Conservation (phyloP, 2,329 filamentous ascomycete species). For the Ceratocystis ficicola region DNA sequence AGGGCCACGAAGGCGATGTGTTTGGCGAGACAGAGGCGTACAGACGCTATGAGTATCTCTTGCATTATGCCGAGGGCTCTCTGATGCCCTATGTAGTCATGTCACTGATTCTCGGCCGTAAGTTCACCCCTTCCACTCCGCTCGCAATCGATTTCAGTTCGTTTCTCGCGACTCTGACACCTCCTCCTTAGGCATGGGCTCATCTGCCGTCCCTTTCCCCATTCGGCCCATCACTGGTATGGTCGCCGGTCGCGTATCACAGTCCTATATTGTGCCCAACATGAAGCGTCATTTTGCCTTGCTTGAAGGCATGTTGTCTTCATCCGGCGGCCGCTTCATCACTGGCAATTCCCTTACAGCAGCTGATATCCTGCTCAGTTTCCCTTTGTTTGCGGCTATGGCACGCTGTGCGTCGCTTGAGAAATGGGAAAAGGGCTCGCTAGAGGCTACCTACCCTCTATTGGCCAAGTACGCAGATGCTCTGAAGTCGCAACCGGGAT, state of each 20-base stretch:
- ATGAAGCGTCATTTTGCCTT: conserved; percentile 37
- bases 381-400: conserved; percentile 37
- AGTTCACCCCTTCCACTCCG: conserved; percentile 24
- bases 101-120: conserved; percentile 45
- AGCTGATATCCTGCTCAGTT: conserved; percentile 44
- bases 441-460: conserved; percentile 18
- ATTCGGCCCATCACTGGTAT: conserved; percentile 40
- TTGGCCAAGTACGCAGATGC: conserved; percentile 14
- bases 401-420: conserved; percentile 15
- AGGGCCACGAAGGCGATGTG: conserved; percentile 44
- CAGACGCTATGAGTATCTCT: conserved; percentile 51
- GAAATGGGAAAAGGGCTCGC: conserved; percentile 18
- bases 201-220: conserved; percentile 39
- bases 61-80: conserved; percentile 79
- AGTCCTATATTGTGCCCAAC: conserved; percentile 37
- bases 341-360: conserved; percentile 40
- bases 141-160: no score
- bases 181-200: conserved; percentile 33
- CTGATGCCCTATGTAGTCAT: conserved; percentile 62
- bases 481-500: conserved; percentile 33
- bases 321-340: conserved; percentile 37
- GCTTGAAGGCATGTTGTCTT: conserved; percentile 38
- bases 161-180: background rate
- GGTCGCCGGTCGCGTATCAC: conserved; percentile 34
- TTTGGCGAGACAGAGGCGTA: conserved; percentile 50